Conservation (phyloP, 106 monocot genomes). For the Dioscorea alata region DNA sequence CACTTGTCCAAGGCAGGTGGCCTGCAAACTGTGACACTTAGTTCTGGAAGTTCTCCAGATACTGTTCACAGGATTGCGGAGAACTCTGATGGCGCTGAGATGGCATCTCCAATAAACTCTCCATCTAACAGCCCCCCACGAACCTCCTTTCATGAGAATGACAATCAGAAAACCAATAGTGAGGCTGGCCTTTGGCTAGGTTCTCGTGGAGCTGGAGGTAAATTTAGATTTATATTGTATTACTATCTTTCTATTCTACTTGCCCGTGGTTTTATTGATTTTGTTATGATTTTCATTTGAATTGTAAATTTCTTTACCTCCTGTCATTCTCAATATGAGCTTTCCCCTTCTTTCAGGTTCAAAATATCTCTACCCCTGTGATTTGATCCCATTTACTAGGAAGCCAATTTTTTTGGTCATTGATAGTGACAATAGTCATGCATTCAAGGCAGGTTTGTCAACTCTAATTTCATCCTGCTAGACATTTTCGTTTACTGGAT, state of each 20-base stretch:
- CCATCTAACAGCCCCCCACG: slow-evolving; percentile 7
- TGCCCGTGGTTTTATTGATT: neutral
- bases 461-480: slow-evolving; percentile 16
- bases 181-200: slow-evolving; percentile 55
- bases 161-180: slow-evolving; percentile 11
- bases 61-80: slow-evolving; percentile 25
- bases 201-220: slow-evolving; percentile 57
- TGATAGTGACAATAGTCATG: slow-evolving; percentile 66
- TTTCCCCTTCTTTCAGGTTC: slow-evolving; percentile 40
- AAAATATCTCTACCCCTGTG: slow-evolving; percentile 70
- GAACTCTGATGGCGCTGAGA: slow-evolving; percentile 24
- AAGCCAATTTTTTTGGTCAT: slow-evolving; percentile 87
- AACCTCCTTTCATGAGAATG: slow-evolving; percentile 14
- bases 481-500: neutral
- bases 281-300: neutral
- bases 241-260: neutral
- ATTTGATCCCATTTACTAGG: slow-evolving; percentile 92
- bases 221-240: neutral
- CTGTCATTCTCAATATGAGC: neutral
- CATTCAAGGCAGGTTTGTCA: slow-evolving; percentile 89
- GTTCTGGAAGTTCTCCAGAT: slow-evolving; percentile 27
- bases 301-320: neutral
- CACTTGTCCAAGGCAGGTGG: slow-evolving; percentile 34
- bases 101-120: slow-evolving; percentile 9
- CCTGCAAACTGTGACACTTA: slow-evolving; percentile 8